These are phyloP conservation scores for Hanseniaspora lindneri DNA, from an alignment of 805 yeast genomes.

Conservation along the genomic window DNA sequence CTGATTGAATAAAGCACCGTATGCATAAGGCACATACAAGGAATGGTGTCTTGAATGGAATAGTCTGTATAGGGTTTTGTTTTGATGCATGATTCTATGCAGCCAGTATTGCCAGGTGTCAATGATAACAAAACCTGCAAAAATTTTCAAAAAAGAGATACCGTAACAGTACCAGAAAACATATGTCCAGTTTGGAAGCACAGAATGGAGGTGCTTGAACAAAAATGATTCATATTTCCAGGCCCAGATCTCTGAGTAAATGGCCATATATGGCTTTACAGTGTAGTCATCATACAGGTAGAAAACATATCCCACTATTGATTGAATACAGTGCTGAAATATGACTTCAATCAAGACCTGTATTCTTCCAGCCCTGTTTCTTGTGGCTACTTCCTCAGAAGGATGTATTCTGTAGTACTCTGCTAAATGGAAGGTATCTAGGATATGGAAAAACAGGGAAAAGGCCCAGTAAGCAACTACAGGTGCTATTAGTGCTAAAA, in stretches of 20 bases:
- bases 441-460: slow-evolving; percentile 57
- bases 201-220: background rate
- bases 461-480: slow-evolving; percentile 74
- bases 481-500: slow-evolving; percentile 62
- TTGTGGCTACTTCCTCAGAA: slow-evolving; percentile 62
- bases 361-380: slow-evolving; percentile 59
- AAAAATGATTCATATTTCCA: slow-evolving; percentile 23
- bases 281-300: slow-evolving; percentile 42
- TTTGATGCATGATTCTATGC: slow-evolving; percentile 80
- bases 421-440: slow-evolving; percentile 64
- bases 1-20: slow-evolving; percentile 89
- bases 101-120: slow-evolving; percentile 94
- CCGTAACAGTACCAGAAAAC: slow-evolving; percentile 32
- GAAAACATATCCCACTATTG: slow-evolving; percentile 51
- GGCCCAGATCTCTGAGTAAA: slow-evolving; percentile 34
- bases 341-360: slow-evolving; percentile 75
- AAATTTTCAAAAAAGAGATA: slow-evolving; percentile 44
- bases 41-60: slow-evolving; percentile 94
- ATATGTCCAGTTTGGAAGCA: slow-evolving; percentile 7
- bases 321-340: slow-evolving; percentile 74
- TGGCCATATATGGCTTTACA: slow-evolving; percentile 25
- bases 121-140: slow-evolving; percentile 56
- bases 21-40: slow-evolving; percentile 90
- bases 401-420: slow-evolving; percentile 86
- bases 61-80: slow-evolving; percentile 58